Evolutionary conservation across 371 early-diverging fungal genomes (phyloP), one percentile per base, ranked within the genome.

Genomic region (Lichtheimia corymbifera): DNA sequence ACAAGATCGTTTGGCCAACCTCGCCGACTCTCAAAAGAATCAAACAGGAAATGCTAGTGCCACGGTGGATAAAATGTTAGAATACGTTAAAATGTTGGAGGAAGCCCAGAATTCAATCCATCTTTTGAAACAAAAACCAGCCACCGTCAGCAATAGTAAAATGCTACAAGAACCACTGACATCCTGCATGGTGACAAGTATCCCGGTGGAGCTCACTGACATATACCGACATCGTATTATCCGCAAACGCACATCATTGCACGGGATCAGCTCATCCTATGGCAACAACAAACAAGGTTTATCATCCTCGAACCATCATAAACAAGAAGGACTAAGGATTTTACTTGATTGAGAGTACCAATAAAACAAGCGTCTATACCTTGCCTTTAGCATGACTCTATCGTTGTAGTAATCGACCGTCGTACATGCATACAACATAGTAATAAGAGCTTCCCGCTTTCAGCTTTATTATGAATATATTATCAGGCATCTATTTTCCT

Each of bases 41-140:
- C 68, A 75, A 11, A 43, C 64, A 55, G 73, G 72, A 9, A 72
- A 51, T 55, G 63, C 67, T 0, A 49, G 47, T 47, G 66, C 70
- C 54, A 53, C 72, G 18, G 65, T 62, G 27, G 54, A 63, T 50
- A 50, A 63, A 53, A 72, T 75, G 64, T 63, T 61, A 5, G 76
- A 75, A 68, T 75, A 75, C 49, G 65, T 64, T 13, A 50, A 65
- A 17, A 70, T 75, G 73, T 62, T 75, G 25, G 70, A 70, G 17
- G 69, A 75, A 41, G 76, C 76, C 22, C 70, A 72, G 49, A 70
- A 57, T 5, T 68, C 76, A 4, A 70, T 75, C 14, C 70, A 72
- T 45, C 30, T 43, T 18, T 49, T 49, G 30, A 25, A 44, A 30
- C 42, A n/a, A 7, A 58, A 28, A 24, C 25, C 40, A 49, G 30